Base-by-base conservation (phyloP, 768 basidiomycete genomes). In the Lactifluus subvellereus region DNA sequence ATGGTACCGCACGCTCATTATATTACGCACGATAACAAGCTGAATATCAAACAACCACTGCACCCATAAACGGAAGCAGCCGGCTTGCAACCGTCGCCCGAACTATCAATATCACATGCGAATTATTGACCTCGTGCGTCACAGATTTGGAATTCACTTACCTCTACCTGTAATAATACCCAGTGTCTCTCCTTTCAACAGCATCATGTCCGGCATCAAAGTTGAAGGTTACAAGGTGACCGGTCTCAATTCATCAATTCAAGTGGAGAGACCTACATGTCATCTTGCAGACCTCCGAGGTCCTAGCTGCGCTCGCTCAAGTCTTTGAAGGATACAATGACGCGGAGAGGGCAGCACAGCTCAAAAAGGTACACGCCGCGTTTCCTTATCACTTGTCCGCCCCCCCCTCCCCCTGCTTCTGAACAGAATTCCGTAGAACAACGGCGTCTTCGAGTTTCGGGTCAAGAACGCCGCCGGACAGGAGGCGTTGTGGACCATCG, bases 401-500 rank as follows among this genome's bases (percentile, higher is more conserved):
- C 47, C 11, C 22, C 10, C 16, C 22, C 47, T 13, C 45, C 8
- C n/a, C 6, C 45, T 43, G 43, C 18, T 48, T 27, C 47, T 48
- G 47, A 22, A 27, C 20, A 4, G 22, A 22, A 48, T 6, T 20
- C 40, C 22, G 37, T 53, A 54, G 93, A 88, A 87, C 54, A 92
- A 90, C 69, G 93, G 90, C 65, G 84, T 95, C 71, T 94, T 97
- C 72, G 88, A 94, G 74, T 78, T 97, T 47, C 83, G 84, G 57
- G 82, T 96, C 68, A 84, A 85, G 73, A 92, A 94, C 71, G 80
- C 74, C 33, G 78, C 81, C 16, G 88, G 87, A 62, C 79, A 89
- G 74, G 84, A 84, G 65, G 88, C 78, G 20, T 80, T 80, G 50
- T 97, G 93, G 93, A 94, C 93, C 7, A 91, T 98, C 69, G 95